Conservation (phyloP, 345 rosid genomes). For the Hypericum perforatum region DNA sequence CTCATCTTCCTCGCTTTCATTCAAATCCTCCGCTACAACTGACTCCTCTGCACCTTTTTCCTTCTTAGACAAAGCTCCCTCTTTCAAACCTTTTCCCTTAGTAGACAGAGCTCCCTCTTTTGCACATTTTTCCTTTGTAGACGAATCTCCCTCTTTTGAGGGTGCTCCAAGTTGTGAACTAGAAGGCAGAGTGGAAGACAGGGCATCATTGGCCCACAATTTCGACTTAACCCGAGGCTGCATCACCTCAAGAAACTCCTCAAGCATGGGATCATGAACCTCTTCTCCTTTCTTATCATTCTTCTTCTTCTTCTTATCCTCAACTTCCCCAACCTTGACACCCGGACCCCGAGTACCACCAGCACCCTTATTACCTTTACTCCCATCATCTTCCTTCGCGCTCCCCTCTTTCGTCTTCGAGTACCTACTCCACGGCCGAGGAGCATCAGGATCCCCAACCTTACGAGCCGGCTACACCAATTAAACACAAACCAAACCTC, state of each 20-base stretch:
- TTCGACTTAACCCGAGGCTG: constrained; percentile 62
- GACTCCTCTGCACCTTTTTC: constrained; percentile 15
- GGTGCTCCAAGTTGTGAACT: no score
- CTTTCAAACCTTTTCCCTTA: constrained; percentile 14
- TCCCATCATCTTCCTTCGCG: constrained; percentile 13
- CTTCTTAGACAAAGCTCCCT: constrained; percentile 21
- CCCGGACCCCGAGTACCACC: constrained; percentile 13
- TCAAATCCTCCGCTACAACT: constrained; percentile 15
- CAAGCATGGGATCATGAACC: constrained; percentile 36
- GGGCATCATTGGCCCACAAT: constrained; percentile 69
- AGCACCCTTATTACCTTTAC: constrained; percentile 7
- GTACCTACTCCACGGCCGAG: constrained; percentile 86
- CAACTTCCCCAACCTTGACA: constrained; percentile 19
- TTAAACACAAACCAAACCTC: constrained; percentile 5
- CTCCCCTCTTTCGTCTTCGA: constrained; percentile 39
- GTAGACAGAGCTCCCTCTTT: neutral
- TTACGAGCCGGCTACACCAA: constrained; percentile 50
- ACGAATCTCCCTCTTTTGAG: no score
- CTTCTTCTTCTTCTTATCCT: constrained; percentile 24
- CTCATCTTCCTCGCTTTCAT: constrained; percentile 16
- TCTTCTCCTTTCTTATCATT: constrained; percentile 21
- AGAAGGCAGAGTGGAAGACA: constrained; percentile 18
- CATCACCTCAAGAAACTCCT: constrained; percentile 78
- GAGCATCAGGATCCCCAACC: constrained; percentile 56
- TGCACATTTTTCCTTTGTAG: no score